phyloP scores from a whole-genome alignment of 805 yeast species.

The Candida maesae region DNA sequence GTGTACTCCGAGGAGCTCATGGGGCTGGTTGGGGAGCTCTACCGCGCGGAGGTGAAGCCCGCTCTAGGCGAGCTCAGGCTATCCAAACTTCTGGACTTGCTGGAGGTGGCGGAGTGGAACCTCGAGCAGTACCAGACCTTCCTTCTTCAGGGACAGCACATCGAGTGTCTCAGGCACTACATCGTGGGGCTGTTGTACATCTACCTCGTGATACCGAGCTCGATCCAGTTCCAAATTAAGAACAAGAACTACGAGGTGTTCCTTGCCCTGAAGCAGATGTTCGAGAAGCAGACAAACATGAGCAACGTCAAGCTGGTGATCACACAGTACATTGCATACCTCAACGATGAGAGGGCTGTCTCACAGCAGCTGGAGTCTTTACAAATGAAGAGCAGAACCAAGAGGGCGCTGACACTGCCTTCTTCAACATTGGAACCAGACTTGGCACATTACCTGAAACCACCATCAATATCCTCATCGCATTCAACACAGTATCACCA shows the following conservation, averaged over 20 bases:
- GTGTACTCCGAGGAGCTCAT: constrained; percentile 37
- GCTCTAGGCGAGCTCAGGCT: constrained; percentile 30
- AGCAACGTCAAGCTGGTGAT: constrained; percentile 36
- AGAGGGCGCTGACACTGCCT: constrained; percentile 34
- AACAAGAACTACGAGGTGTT: constrained; percentile 38
- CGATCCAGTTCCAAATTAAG: constrained; percentile 38
- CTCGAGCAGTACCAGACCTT: constrained; percentile 30
- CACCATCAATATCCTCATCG: not conserved
- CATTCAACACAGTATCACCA: not conserved
- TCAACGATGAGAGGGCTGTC: constrained; percentile 19
- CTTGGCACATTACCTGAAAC: constrained; percentile 11
- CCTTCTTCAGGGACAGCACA: constrained; percentile 17
- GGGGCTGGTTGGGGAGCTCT: constrained; percentile 27
- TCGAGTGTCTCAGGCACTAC: constrained; percentile 31
- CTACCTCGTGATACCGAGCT: constrained; percentile 35
- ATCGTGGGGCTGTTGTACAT: constrained; percentile 36
- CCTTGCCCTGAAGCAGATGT: constrained; percentile 32
- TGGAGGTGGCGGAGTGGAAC: constrained; percentile 34
- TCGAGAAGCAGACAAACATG: constrained; percentile 36
- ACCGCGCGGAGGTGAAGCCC: constrained; percentile 32
- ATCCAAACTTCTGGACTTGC: constrained; percentile 33
- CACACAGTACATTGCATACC: constrained; percentile 29
- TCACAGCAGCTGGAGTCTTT: constrained; percentile 6
- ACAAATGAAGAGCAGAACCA: constrained; percentile 6
- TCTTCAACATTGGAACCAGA: constrained; percentile 17